Evolutionary conservation across 2,329 filamentous ascomycete species (phyloP), one percentile per base, ranked within the genome.

Genomic region (Tolypocladium nubicola): DNA sequence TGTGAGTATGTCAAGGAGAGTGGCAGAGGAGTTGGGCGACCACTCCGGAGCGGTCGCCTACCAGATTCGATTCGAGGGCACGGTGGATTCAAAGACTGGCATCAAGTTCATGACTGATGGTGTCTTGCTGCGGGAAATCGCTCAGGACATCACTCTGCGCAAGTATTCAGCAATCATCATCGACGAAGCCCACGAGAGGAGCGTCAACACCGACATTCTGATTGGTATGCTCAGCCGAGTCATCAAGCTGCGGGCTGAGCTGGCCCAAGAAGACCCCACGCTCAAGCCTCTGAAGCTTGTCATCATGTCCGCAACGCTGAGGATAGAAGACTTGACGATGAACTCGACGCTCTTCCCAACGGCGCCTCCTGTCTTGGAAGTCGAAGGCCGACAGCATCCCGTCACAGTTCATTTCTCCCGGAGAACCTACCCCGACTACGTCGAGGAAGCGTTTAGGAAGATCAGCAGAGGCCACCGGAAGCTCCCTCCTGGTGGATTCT

Each of bases 81-180:
- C 86, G 0, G 85, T 88, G 1, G 84, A 85, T 53, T 78, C 85
- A 35, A 87, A 90, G 55, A 99, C 94, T 0, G 88, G 90, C 7
- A 84, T 99, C 70, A 99, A 99, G 70, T 99, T 97, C 74, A 97
- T 99, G 92, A 99, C 94, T 0, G 94, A 99, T 71, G 94, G 94
- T 80, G 91, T 99, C 35, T 77, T 99, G 59, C 80, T 99, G 11
- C 86, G 94, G 57, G 94, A 99, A 71, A 87, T 97, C 56, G 86
- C 89, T 0, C 86, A 94, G 62, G 94, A 99, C 68, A 90, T 97
- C 66, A 81, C 90, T 0, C 75, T 99, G 50, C 84, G 81, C 54
- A 95, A 95, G 65, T 99, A 99, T 71, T 97, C 93, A 0, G 89
- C 88, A 16, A 89, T 99, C 55, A 83, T 99, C 53, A 93, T 99